Percentiles rank a stretch among this genome's conserved stretches.
Conservation (phyloP, 805 yeast genomes). For the Candida methanosorbosa region DNA sequence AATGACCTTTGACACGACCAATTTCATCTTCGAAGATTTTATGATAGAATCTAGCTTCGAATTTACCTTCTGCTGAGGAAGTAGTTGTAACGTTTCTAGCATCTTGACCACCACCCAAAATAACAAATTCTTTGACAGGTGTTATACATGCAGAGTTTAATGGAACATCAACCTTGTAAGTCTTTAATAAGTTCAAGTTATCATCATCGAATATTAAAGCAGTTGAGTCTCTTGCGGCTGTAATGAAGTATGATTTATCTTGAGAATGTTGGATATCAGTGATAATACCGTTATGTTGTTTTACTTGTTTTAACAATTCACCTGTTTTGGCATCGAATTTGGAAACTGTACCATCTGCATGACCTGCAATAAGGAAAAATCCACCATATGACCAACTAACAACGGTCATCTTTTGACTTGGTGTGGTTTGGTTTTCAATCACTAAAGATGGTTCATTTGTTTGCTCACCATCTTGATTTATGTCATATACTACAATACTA, state of each 20-base stretch:
- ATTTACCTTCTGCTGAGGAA: slow-evolving; percentile 85
- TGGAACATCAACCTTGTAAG: slow-evolving; percentile 82
- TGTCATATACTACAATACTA: slow-evolving; percentile 57
- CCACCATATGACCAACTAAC: slow-evolving; percentile 85
- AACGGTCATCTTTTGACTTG: slow-evolving; percentile 59
- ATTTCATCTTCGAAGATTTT: slow-evolving; percentile 92
- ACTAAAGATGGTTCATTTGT: slow-evolving; percentile 45
- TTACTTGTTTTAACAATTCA: slow-evolving; percentile 46
- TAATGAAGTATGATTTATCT: slow-evolving; percentile 83
- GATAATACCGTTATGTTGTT: slow-evolving; percentile 68
- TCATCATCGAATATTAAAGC: slow-evolving; percentile 76
- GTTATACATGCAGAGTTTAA: slow-evolving; percentile 93
- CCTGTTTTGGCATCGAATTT: slow-evolving; percentile 76
- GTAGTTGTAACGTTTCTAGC: slow-evolving; percentile 99
- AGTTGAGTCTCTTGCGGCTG: slow-evolving; percentile 86
- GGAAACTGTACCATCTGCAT: slow-evolving; percentile 76
- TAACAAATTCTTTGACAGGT: slow-evolving; percentile 83
- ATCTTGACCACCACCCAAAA: slow-evolving; percentile 98
- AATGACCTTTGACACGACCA: slow-evolving; percentile 96
- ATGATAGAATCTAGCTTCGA: slow-evolving; percentile 94
- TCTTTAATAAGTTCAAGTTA: slow-evolving; percentile 60
- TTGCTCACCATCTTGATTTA: slow-evolving; percentile 43
- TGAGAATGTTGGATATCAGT: slow-evolving; percentile 87
- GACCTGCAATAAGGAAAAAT: slow-evolving; percentile 73
- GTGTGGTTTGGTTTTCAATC: slow-evolving; percentile 44